Conservation (phyloP, 1,139 yeast species). For the Pichia sp. region DNA sequence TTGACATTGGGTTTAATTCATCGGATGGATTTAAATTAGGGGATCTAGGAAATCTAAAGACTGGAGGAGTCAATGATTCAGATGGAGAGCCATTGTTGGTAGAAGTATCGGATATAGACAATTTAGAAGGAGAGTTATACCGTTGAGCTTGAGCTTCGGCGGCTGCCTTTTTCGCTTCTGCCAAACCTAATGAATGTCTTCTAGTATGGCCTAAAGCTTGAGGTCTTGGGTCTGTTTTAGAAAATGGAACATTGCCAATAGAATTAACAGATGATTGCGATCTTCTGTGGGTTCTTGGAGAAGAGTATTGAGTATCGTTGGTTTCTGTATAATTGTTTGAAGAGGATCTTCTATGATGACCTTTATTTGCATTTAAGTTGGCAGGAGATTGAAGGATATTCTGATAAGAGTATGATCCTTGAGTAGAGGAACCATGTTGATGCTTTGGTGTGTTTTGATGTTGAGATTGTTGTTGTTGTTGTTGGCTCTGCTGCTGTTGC, state of each 20-base stretch:
- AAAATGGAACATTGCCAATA: constrained; percentile 20
- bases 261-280: constrained; percentile 27
- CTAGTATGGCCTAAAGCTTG: constrained; percentile 63
- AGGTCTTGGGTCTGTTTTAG: constrained; percentile 21
- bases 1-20: neutral
- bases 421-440: constrained; percentile 13
- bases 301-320: constrained; percentile 6
- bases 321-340: constrained; percentile 20
- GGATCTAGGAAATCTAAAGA: constrained; percentile 49
- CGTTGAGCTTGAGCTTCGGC: constrained; percentile 75
- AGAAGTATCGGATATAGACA: constrained; percentile 25
- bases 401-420: constrained; percentile 10
- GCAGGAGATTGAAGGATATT: constrained; percentile 26
- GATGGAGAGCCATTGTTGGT: constrained; percentile 4
- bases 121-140: constrained; percentile 34
- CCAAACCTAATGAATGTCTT: constrained; percentile 86
- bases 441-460: constrained; percentile 22
- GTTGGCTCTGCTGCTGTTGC: constrained; percentile 20
- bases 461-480: constrained; percentile 15
- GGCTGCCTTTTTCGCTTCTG: constrained; percentile 96
- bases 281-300: constrained; percentile 26
- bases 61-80: constrained; percentile 25
- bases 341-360: constrained; percentile 25
- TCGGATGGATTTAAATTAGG: constrained; percentile 25
- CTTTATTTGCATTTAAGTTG: constrained; percentile 6